Base-by-base conservation (phyloP, 257 asterid species). In the Solanum stenotomum region DNA sequence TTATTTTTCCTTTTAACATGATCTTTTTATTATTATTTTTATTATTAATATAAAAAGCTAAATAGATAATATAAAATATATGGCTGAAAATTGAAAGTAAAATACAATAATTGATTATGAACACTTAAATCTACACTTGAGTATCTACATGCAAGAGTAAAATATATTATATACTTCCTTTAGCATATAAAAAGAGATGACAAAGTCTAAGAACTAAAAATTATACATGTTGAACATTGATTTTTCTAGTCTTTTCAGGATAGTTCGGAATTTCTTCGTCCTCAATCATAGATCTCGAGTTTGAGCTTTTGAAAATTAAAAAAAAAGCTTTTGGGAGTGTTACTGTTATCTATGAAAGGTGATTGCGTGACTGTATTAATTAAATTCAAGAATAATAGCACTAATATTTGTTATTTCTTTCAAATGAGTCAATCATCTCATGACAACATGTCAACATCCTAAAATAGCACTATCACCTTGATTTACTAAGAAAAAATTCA, bases 361-460 rank as follows among this genome's bases (percentile, higher is more conserved):
- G 1, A 68, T 0, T n/a, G n/a, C n/a, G n/a, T n/a, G n/a, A 31
- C 0, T 16, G 13, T 8, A 16, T 71, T 15, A 3, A 8, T 71
- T 35, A 35, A 20, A 35, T 23, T 74, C 14, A 2, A 14, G 0
- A 78, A n/a, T 34, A 77, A 7, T 40, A 40, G 5, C 25, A 38
- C 31, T 20, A 34, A 5, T 67, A 4, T 68, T 86, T 10, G 63
- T 56, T 20, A 87, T 4, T 44, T 44, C 34, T 23, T 81, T 72
- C 71, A 83, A 71, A 44, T 68, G 78, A 29, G 8, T 70, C 34
- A 89, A 84, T 49, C 11, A 87, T 78, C 35, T 8, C 70, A 35
- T 56, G 65, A 56, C 37, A n/a, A 77, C 87, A 72, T 84, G 85
- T 38, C 87, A 85, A 84, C 85, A 78, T 79, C 85, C 85, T 79